A percentile compares a stretch with the other conserved stretches of the same genome.
Conservation (phyloP, 1,139 yeast genomes). For the Pichia cactophila region DNA sequence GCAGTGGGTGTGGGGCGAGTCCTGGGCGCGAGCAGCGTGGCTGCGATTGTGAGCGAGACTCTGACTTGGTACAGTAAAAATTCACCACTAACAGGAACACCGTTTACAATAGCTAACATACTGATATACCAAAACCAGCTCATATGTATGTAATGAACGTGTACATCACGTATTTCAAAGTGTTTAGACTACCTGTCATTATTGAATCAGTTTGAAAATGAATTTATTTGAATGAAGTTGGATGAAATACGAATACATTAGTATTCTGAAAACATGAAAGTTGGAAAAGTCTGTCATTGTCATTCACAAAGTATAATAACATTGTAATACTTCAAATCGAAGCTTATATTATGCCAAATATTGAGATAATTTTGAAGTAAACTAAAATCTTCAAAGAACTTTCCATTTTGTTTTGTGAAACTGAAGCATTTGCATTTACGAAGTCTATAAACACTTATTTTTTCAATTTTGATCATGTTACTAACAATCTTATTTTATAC, state of each 20-base stretch:
- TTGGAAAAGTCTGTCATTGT: too few species aligned
- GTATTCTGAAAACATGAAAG: too few species aligned
- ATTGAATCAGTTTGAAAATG: not conserved
- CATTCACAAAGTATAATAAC: too few species aligned
- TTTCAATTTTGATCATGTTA: not conserved
- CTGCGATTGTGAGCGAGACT: not conserved
- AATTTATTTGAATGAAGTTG: too few species aligned
- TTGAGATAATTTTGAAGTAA: too few species aligned
- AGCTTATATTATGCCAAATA: too few species aligned
- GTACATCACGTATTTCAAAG: not conserved
- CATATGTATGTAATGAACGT: slow-evolving; percentile 1
- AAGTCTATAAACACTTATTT: not conserved
- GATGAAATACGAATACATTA: too few species aligned
- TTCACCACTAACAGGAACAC: not conserved
- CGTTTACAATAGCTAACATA: not conserved
- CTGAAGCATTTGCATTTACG: not conserved
- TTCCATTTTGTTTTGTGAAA: too few species aligned
- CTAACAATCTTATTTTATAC: slow-evolving; percentile 1
- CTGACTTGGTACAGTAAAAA: not conserved
- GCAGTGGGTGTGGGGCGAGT: not conserved
- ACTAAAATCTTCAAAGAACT: too few species aligned
- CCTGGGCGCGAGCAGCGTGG: not conserved
- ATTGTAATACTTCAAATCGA: too few species aligned
- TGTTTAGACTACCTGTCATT: not conserved
- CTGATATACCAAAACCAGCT: not conserved